Evolutionary conservation across 2,329 filamentous ascomycete species (phyloP).

Genomic region (Erysiphe pulchra): DNA sequence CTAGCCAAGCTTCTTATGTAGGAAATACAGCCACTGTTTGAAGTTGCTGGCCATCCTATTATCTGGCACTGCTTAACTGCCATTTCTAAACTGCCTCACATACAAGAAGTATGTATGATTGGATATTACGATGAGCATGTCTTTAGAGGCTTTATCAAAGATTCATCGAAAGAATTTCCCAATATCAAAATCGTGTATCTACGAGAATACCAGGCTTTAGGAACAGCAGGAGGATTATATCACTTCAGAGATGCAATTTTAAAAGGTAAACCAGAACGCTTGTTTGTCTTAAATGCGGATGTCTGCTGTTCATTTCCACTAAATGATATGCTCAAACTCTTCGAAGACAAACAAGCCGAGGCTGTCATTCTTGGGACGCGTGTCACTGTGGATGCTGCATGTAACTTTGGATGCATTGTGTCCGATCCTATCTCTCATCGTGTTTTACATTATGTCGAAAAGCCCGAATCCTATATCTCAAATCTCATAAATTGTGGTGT

Average conservation of each 20-base stretch:
- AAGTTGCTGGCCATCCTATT: constrained; percentile 93
- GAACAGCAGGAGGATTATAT: constrained; percentile 89
- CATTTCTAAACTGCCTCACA: constrained; percentile 67
- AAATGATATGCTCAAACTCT: constrained; percentile 81
- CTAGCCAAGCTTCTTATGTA: constrained; percentile 3
- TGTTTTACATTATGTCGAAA: constrained; percentile 96
- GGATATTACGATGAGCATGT: constrained; percentile 96
- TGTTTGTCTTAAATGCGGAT: constrained; percentile 94
- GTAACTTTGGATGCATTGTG: constrained; percentile 95
- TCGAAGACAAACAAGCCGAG: constrained; percentile 86
- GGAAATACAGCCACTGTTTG: constrained; percentile 58
- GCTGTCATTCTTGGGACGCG: constrained; percentile 87
- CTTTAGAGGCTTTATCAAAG: constrained; percentile 95
- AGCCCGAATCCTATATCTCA: constrained; percentile 90
- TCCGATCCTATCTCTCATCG: constrained; percentile 82
- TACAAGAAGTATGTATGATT: constrained; percentile 92
- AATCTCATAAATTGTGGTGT: constrained; percentile 99
- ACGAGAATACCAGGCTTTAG: constrained; percentile 87
- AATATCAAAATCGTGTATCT: constrained; percentile 82
- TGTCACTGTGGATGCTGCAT: constrained; percentile 71
- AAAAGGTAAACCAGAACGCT: constrained; percentile 78
- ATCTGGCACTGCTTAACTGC: constrained; percentile 93
- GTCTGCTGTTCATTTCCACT: constrained; percentile 98
- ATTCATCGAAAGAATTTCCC: constrained; percentile 61
- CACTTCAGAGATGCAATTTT: constrained; percentile 98